Conservation (phyloP, 768 basidiomycete genomes). For the Tremella mesenterica region DNA sequence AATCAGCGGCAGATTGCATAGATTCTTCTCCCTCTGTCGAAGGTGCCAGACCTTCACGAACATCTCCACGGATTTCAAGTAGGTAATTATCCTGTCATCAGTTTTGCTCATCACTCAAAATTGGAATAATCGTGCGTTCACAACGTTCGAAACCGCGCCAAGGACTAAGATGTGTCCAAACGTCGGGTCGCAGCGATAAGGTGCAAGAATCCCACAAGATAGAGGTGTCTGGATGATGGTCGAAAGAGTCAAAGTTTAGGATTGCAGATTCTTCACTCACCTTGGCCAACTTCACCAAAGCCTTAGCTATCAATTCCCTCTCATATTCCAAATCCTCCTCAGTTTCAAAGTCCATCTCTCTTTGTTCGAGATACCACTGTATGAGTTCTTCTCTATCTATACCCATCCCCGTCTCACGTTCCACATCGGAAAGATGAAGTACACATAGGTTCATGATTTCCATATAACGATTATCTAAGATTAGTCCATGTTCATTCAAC, state of each 20-base stretch:
- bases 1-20: conserved; percentile 47
- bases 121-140: not conserved
- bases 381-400: conserved; percentile 84
- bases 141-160: not conserved
- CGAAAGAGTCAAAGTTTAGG: too few relatives aligned
- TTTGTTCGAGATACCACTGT: conserved; percentile 90
- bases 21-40: conserved; percentile 53
- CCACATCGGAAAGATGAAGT: conserved; percentile 66
- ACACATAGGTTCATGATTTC: conserved; percentile 73
- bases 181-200: too few relatives aligned
- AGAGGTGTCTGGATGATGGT: too few relatives aligned
- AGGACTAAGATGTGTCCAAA: too few relatives aligned
- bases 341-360: conserved; percentile 71
- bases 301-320: conserved; percentile 79
- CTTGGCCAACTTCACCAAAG: conserved; percentile 82
- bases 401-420: conserved; percentile 65
- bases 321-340: conserved; percentile 84
- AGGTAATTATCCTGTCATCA: conserved; percentile 55
- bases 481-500: not conserved
- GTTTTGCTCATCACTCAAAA: not conserved
- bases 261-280: too few relatives aligned
- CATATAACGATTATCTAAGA: conserved; percentile 73
- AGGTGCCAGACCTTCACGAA: conserved; percentile 52
- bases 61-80: conserved; percentile 72
- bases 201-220: too few relatives aligned